Evolutionary conservation across 1,139 yeast species (phyloP).

Genomic region (Geotrichum siamense): DNA sequence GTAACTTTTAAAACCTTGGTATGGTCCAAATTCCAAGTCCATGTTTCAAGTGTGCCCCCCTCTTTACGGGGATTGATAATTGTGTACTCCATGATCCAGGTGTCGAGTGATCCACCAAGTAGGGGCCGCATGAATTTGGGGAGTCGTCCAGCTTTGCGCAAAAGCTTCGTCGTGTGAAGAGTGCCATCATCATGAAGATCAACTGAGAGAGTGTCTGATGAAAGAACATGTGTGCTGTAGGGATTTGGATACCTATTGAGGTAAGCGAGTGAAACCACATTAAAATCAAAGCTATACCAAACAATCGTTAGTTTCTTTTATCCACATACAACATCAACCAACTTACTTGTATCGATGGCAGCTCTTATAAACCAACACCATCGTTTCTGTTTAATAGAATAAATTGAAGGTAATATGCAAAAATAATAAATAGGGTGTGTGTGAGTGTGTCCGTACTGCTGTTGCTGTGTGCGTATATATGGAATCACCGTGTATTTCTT

Average conservation of each 20-base stretch:
- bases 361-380: conserved; percentile 63
- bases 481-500: too few relatives aligned
- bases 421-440: too few relatives aligned
- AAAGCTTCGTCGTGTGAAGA: conserved; percentile 64
- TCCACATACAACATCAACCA: too few relatives aligned
- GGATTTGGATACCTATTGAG: conserved; percentile 89
- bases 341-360: conserved; percentile 47
- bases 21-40: conserved; percentile 83
- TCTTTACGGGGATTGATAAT: conserved; percentile 65
- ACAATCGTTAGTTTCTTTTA: not conserved
- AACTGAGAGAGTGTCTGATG: conserved; percentile 65
- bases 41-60: conserved; percentile 50
- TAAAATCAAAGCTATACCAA: conserved; percentile 44
- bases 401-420: not conserved
- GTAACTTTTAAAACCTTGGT: conserved; percentile 71
- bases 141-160: conserved; percentile 71
- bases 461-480: too few relatives aligned
- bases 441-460: too few relatives aligned
- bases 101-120: conserved; percentile 57
- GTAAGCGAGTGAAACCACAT: conserved; percentile 69
- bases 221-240: conserved; percentile 77
- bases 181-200: conserved; percentile 47
- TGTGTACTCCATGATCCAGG: conserved; percentile 81
- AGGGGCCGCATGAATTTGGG: conserved; percentile 78
- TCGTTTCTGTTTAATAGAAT: conserved; percentile 26